These are phyloP conservation scores for Paratrypanosoma confusum DNA, from an alignment of 208 protist species.

Conservation along the genomic window DNA sequence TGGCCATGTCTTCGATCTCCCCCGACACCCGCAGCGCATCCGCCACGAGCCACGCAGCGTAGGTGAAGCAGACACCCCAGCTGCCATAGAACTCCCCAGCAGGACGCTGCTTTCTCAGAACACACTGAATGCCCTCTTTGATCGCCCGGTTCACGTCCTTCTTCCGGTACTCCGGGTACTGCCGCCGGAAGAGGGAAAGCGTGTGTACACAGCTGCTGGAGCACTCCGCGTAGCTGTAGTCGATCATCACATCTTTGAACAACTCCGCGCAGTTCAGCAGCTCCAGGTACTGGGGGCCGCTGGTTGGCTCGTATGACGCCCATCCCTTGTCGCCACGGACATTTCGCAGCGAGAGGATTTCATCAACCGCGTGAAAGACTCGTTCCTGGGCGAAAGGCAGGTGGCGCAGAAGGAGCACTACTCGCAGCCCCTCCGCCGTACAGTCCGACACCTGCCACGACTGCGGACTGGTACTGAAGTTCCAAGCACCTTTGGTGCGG, in stretches of 20 bases:
- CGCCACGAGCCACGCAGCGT: slow-evolving; percentile 94
- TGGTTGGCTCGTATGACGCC: slow-evolving; percentile 92
- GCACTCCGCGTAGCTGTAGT: slow-evolving; percentile 96
- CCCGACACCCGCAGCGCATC: slow-evolving; percentile 79
- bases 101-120: slow-evolving; percentile 78
- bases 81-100: slow-evolving; percentile 93
- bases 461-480: slow-evolving; percentile 94
- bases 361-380: slow-evolving; percentile 86
- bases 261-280: slow-evolving; percentile 93
- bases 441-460: slow-evolving; percentile 96
- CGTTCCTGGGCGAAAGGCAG: slow-evolving; percentile 42
- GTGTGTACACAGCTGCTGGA: slow-evolving; percentile 91
- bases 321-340: slow-evolving; percentile 84
- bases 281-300: slow-evolving; percentile 85
- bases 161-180: slow-evolving; percentile 80
- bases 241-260: slow-evolving; percentile 97
- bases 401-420: slow-evolving; percentile 60
- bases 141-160: slow-evolving; percentile 85
- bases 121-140: slow-evolving; percentile 73
- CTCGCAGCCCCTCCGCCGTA: slow-evolving; percentile 94
- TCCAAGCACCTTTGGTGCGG: slow-evolving; percentile 93
- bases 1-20: slow-evolving; percentile 61
- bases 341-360: slow-evolving; percentile 94
- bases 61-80: slow-evolving; percentile 98
- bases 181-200: slow-evolving; percentile 82